phyloP scores from a whole-genome alignment of 2,329 filamentous ascomycete genomes.

The Colletotrichum sp. region DNA sequence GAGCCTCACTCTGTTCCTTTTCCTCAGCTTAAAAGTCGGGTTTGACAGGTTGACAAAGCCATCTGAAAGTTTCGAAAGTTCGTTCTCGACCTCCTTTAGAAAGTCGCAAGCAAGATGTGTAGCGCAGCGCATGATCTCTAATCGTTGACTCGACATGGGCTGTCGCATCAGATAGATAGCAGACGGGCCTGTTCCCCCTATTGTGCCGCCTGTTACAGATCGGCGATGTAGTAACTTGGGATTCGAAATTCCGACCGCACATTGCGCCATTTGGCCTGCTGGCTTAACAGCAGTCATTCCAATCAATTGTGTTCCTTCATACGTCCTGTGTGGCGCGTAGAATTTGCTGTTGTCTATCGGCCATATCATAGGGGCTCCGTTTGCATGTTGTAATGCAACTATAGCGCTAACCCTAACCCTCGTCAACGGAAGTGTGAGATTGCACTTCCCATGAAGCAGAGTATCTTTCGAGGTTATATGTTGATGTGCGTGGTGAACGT shows the following conservation, averaged over 20 bases:
- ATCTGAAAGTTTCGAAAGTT: too few relatives aligned
- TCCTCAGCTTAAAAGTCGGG: background rate
- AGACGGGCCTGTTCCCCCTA: background rate
- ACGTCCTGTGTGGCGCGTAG: background rate
- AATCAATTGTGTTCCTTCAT: background rate
- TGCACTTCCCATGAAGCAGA: background rate
- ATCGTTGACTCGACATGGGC: background rate
- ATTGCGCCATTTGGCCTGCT: background rate
- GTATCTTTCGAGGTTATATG: background rate
- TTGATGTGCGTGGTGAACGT: background rate
- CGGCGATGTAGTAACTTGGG: background rate
- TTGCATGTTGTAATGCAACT: background rate
- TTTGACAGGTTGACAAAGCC: too few relatives aligned
- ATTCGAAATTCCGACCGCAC: background rate
- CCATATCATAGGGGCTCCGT: background rate
- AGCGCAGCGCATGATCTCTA: background rate
- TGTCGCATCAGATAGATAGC: background rate
- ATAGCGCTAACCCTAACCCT: background rate
- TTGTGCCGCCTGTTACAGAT: background rate
- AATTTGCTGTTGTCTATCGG: background rate
- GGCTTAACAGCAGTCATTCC: background rate
- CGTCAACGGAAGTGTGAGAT: background rate
- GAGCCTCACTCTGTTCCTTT: background rate
- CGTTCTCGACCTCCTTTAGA: background rate
- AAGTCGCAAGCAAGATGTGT: fast-evolving